Evolutionary conservation across 2,329 filamentous ascomycete genomes (phyloP).

Genomic region (Colletotrichum musicola): DNA sequence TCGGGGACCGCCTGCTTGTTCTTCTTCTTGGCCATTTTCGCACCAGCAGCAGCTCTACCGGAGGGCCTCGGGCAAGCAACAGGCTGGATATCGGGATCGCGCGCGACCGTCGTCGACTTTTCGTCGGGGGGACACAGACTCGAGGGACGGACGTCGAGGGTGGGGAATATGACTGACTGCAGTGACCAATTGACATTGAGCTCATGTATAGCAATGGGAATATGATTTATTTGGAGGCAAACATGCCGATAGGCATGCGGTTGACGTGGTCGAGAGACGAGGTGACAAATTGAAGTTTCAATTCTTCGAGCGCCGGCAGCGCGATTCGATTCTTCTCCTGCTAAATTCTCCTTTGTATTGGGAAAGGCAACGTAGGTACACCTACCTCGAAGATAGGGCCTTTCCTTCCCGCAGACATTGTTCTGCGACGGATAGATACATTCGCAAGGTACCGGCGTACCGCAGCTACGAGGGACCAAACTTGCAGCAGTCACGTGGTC

Average conservation of each 20-base stretch:
- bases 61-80: neutral
- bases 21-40: constrained; percentile 62
- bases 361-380: no score
- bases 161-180: constrained; percentile 30
- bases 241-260: neutral
- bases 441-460: neutral
- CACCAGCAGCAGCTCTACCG: no score
- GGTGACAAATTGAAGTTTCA: neutral
- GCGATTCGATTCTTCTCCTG: neutral
- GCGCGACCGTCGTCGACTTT: constrained; percentile 17
- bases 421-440: neutral
- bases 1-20: constrained; percentile 53
- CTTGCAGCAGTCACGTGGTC: neutral
- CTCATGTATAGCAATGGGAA: constrained; percentile 28
- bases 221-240: constrained; percentile 2
- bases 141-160: constrained; percentile 15
- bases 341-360: neutral
- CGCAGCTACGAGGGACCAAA: neutral
- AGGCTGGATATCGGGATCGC: neutral
- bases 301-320: neutral
- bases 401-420: neutral
- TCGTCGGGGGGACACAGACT: constrained; percentile 7
- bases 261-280: neutral
- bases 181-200: constrained; percentile 35
- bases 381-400: neutral